Conservation (phyloP, 2,329 filamentous ascomycete genomes). For the Trichoderma harzianum region DNA sequence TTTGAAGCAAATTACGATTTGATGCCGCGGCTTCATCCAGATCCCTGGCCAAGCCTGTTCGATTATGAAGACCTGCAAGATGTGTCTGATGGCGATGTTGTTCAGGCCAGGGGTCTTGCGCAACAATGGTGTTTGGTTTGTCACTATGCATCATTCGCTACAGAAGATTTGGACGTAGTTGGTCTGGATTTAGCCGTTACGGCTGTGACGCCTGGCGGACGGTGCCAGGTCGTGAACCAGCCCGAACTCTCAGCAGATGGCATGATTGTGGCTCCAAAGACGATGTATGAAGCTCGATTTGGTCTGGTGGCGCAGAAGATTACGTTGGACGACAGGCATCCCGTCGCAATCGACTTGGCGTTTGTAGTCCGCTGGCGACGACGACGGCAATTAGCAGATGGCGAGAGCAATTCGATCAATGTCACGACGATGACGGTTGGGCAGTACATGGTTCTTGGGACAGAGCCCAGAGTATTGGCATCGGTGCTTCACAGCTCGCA, state of each 20-base stretch:
- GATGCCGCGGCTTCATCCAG: conserved; percentile 70
- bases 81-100: conserved; percentile 31
- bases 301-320: conserved; percentile 70
- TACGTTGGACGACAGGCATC: conserved; percentile 76
- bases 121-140: conserved; percentile 81
- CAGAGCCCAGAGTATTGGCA: conserved; percentile 81
- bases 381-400: conserved; percentile 17
- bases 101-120: conserved; percentile 56
- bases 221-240: conserved; percentile 48
- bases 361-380: conserved; percentile 78
- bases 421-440: conserved; percentile 72
- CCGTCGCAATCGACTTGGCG: conserved; percentile 69
- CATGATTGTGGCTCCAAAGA: conserved; percentile 58
- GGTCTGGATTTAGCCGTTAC: conserved; percentile 62
- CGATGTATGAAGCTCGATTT: conserved; percentile 70
- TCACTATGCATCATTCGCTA: conserved; percentile 71
- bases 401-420: conserved; percentile 42
- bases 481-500: conserved; percentile 46
- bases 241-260: conserved; percentile 40
- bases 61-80: conserved; percentile 50
- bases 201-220: conserved; percentile 58
- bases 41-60: conserved; percentile 87
- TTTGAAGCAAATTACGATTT: conserved; percentile 94
- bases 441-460: conserved; percentile 73
- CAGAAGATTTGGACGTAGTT: conserved; percentile 62